A percentile compares a stretch with the other conserved stretches of the same genome.
These are phyloP conservation scores for Pelargonium fulgidum DNA, from an alignment of 441 rosid genomes.

Conservation along the genomic window DNA sequence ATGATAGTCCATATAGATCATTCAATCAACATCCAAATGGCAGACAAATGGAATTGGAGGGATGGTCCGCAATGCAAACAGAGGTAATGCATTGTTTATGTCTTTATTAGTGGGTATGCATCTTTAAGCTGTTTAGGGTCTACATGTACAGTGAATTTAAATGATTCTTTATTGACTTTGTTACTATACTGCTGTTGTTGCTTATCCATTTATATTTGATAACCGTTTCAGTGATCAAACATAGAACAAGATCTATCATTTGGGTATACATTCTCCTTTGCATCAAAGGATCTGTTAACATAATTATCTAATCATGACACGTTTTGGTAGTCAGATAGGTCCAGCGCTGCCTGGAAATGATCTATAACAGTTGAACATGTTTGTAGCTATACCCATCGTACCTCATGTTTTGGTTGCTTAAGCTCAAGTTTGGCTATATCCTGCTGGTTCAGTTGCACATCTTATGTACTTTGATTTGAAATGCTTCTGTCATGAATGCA, in stretches of 20 bases:
- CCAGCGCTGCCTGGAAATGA: not conserved
- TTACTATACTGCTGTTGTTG: not conserved
- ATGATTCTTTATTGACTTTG: no score
- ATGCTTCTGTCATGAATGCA: not conserved
- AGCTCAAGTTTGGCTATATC: not conserved
- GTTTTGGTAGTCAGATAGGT: not conserved
- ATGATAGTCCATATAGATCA: conserved; percentile 78
- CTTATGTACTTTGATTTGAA: no score
- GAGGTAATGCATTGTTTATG: conserved; percentile 52
- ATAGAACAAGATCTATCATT: not conserved
- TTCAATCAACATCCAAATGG: conserved; percentile 62
- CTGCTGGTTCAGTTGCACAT: no score
- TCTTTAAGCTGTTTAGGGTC: no score
- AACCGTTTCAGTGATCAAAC: no score
- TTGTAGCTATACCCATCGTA: no score
- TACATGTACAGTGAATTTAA: no score
- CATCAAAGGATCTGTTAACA: not conserved
- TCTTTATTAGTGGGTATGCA: no score
- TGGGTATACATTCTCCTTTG: not conserved
- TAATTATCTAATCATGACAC: not conserved
- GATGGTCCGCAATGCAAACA: conserved; percentile 72
- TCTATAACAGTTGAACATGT: no score
- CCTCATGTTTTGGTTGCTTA: not conserved
- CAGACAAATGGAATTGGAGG: conserved; percentile 62
- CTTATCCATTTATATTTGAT: not conserved